Evolutionary conservation across 2,329 filamentous ascomycete species (phyloP), one percentile per base, ranked within the genome.

Genomic region (Talaromyces sp.): DNA sequence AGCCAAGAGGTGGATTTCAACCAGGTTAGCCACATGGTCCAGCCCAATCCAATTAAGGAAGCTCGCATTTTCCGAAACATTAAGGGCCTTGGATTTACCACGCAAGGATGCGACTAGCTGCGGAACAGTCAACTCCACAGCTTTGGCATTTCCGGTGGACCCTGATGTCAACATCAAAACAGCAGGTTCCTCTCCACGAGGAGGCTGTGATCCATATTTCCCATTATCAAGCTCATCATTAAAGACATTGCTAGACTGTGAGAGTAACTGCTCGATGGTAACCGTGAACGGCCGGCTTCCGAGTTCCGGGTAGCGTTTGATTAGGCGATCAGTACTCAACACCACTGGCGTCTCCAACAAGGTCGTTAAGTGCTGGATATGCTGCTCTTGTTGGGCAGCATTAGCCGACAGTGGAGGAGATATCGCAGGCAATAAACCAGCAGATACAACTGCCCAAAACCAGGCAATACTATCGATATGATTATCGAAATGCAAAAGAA

Each of bases 81-180:
- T 64, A 56, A 73, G 70, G 12, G 58, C 36, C 1, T 61, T 50
- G 2, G 64, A 59, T 65, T 84, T 84, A 23, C 79, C 79, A 1
- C 58, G 7, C 10, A 81, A 61, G 0, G 81, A 72, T 1, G 75
- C 65, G 0, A 82, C 52, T 0, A 84, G 65, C 66, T 84, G 81
- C 0, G 62, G 57, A 60, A 83, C 78, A 0, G 68, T 73, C 0
- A 84, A 70, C 1, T 63, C 65, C 0, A 85, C 83, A 0, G 81
- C 82, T 67, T 85, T 85, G 4, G 80, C 72, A 57, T 78, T 76
- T 1, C 82, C 82, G 18, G 79, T 82, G 64, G 77, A 81, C 3
- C 83, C 83, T 1, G 82, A 85, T 1, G 83, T 85, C 4, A 85
- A 70, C 79, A 84, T 82, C 2, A 83, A 68, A 1, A 75, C 66